Percentiles rank a stretch among this genome's conserved stretches.
Evolutionary conservation across 2,329 filamentous ascomycete species (phyloP).

Genomic region (Clonostachys solani): DNA sequence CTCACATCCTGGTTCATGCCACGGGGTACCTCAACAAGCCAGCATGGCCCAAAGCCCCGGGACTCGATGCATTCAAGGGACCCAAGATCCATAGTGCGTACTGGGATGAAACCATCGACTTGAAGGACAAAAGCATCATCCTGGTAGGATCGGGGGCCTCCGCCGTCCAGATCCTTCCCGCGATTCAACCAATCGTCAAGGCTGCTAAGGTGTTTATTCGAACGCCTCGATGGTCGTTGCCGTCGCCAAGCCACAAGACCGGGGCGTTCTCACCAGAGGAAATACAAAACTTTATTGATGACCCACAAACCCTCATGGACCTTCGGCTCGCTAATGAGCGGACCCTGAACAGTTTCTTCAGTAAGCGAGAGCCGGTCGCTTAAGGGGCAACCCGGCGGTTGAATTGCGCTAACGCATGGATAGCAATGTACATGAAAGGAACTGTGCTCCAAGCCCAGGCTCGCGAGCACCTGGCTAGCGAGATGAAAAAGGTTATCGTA

Average conservation of each 20-base stretch:
- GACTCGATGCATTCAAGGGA: constrained; percentile 40
- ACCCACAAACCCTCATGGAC: not conserved
- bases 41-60: constrained; percentile 46
- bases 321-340: constrained; percentile 1
- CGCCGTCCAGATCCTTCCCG: constrained; percentile 48
- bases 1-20: constrained; percentile 44
- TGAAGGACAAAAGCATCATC: constrained; percentile 42
- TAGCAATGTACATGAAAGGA: constrained; percentile 1
- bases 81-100: constrained; percentile 46
- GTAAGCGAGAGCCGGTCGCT: not conserved
- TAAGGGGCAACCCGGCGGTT: not conserved
- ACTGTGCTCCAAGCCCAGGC: not conserved
- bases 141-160: constrained; percentile 54
- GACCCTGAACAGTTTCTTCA: constrained; percentile 2
- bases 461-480: not conserved
- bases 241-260: not conserved
- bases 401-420: not conserved
- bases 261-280: constrained; percentile 1
- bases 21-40: constrained; percentile 42
- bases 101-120: constrained; percentile 22
- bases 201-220: constrained; percentile 1
- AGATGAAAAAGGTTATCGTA: not conserved
- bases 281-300: not conserved
- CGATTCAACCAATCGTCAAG: constrained; percentile 23
- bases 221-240: not conserved